Conservation (phyloP, 192 early-diverging fungal species). For the Nowakowskiella sp. region DNA sequence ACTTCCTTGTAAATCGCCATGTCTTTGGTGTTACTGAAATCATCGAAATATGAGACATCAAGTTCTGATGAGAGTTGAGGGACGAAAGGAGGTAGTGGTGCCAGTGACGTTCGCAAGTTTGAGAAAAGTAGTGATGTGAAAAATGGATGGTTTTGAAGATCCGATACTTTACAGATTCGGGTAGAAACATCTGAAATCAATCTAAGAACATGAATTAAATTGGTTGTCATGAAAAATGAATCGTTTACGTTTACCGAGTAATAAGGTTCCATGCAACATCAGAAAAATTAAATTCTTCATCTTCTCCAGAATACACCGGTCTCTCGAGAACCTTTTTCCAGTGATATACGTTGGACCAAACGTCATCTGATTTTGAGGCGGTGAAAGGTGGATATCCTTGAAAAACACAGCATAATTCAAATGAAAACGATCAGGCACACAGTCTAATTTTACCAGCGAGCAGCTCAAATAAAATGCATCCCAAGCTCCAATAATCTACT, state of each 20-base stretch:
- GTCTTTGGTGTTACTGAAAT: conserved; percentile 38
- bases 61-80: conserved; percentile 23
- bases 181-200: conserved; percentile 18
- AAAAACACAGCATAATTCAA: not conserved
- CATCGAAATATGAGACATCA: conserved; percentile 53
- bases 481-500: conserved; percentile 71
- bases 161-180: conserved; percentile 13
- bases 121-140: conserved; percentile 24
- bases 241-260: conserved; percentile 23
- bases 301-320: conserved; percentile 68
- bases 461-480: conserved; percentile 72
- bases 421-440: conserved; percentile 9
- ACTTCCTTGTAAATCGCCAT: conserved; percentile 53
- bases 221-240: conserved; percentile 8
- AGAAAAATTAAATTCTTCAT: conserved; percentile 69
- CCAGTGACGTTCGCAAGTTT: conserved; percentile 5
- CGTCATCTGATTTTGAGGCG: conserved; percentile 55
- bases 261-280: conserved; percentile 75
- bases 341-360: conserved; percentile 82
- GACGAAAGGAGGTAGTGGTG: conserved; percentile 31
- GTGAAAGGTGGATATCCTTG: conserved; percentile 68
- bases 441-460: conserved; percentile 48
- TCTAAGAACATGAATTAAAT: not conserved
- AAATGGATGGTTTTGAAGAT: conserved; percentile 30
- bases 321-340: conserved; percentile 67